Percentiles rank a stretch among this genome's conserved stretches.
These are phyloP conservation scores for Exsudoporus floridanus DNA, from an alignment of 1,284 basidiomycete genomes.

Conservation along the genomic window DNA sequence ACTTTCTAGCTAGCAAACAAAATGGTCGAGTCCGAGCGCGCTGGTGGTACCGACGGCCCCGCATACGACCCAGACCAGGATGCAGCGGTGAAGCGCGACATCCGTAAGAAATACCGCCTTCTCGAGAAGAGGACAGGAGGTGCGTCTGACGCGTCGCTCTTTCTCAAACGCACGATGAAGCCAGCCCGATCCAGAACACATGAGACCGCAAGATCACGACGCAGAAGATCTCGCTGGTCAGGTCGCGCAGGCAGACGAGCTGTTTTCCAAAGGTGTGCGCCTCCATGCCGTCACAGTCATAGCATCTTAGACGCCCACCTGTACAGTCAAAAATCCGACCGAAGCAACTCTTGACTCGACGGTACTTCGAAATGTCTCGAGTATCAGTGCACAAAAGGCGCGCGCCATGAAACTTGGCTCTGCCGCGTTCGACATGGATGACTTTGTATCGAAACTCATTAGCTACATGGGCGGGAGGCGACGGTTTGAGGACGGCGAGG, in stretches of 20 bases:
- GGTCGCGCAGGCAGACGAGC: conserved; percentile 53
- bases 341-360: conserved; percentile 80
- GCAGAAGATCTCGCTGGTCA: conserved; percentile 55
- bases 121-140: conserved; percentile 64
- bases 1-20: background rate
- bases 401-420: conserved; percentile 82
- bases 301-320: conserved; percentile 5
- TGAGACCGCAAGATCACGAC: conserved; percentile 55
- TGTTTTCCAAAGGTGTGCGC: conserved; percentile 59
- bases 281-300: conserved; percentile 1
- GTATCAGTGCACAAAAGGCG: conserved; percentile 73
- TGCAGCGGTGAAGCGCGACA: conserved; percentile 66
- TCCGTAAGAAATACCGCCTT: conserved; percentile 70
- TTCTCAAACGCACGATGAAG: background rate
- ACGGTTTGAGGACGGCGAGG: conserved; percentile 48
- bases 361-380: conserved; percentile 68
- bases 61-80: conserved; percentile 79
- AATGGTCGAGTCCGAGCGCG: conserved; percentile 20
- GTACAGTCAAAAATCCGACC: conserved; percentile 69
- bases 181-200: conserved; percentile 21
- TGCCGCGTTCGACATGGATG: conserved; percentile 81
- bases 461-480: conserved; percentile 70
- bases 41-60: conserved; percentile 28
- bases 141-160: conserved; percentile 27
- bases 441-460: conserved; percentile 72